Conservation (phyloP, 805 yeast genomes). For the Cyberlindnera maritima region DNA sequence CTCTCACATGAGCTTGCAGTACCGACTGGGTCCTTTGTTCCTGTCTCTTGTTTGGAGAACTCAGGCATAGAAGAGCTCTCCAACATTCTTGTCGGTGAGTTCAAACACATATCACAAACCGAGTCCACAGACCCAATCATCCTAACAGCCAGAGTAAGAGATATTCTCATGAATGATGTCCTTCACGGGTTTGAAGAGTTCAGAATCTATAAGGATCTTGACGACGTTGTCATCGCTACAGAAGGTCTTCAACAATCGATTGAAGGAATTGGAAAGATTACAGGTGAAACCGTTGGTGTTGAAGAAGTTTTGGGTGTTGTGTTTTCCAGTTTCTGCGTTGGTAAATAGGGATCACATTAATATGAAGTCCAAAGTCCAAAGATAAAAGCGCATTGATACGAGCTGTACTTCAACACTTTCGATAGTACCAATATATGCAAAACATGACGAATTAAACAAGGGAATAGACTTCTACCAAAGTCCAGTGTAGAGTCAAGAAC, state of each 20-base stretch:
- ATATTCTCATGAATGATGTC: slow-evolving; percentile 73
- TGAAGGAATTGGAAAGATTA: slow-evolving; percentile 87
- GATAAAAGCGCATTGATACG: too few species aligned
- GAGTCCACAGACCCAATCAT: slow-evolving; percentile 62
- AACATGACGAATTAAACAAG: too few species aligned
- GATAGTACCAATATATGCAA: too few species aligned
- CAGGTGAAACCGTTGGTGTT: slow-evolving; percentile 84
- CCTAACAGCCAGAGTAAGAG: slow-evolving; percentile 73
- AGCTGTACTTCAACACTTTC: too few species aligned
- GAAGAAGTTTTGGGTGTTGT: slow-evolving; percentile 92
- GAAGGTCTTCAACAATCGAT: slow-evolving; percentile 73
- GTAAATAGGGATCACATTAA: slow-evolving; percentile 49
- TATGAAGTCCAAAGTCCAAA: too few species aligned
- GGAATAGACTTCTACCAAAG: too few species aligned
- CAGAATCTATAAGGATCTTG: slow-evolving; percentile 41
- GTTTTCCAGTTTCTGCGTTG: slow-evolving; percentile 90
- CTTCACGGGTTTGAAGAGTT: slow-evolving; percentile 72
- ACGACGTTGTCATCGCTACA: slow-evolving; percentile 77
- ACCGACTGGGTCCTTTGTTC: slow-evolving; percentile 23
- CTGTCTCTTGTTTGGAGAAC: slow-evolving; percentile 61
- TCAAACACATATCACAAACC: slow-evolving; percentile 47
- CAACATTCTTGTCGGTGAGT: slow-evolving; percentile 38
- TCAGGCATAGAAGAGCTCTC: slow-evolving; percentile 54
- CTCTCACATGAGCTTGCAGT: slow-evolving; percentile 27
- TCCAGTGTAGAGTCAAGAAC: too few species aligned